These are phyloP conservation scores for Candida oleophila DNA, from an alignment of 805 yeast species.

Conservation along the genomic window DNA sequence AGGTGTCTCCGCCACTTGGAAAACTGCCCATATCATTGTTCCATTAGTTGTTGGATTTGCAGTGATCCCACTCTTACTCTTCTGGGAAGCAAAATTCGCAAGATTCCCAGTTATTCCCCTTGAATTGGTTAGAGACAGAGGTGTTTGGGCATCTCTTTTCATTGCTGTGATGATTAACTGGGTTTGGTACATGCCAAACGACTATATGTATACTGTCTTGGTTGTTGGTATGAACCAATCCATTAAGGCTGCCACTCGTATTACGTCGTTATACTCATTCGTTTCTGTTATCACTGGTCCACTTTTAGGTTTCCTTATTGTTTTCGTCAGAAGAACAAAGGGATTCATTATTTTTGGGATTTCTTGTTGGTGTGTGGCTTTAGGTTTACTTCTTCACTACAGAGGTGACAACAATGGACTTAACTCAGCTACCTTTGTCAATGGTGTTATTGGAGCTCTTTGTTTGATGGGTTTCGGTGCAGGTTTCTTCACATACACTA, in stretches of 20 bases:
- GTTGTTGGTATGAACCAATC: slow-evolving; percentile 30
- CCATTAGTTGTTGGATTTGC: slow-evolving; percentile 16
- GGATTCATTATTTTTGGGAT: slow-evolving; percentile 23
- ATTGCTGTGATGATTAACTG: slow-evolving; percentile 14
- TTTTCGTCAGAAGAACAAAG: slow-evolving; percentile 15
- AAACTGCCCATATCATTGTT: slow-evolving; percentile 13
- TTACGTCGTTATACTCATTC: slow-evolving; percentile 13
- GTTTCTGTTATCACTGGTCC: slow-evolving; percentile 15
- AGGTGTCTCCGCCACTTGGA: slow-evolving; percentile 17
- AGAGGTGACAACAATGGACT: slow-evolving; percentile 8
- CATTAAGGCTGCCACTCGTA: slow-evolving; percentile 15
- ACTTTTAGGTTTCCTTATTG: slow-evolving; percentile 15
- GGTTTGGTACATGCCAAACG: slow-evolving; percentile 61
- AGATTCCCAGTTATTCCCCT: slow-evolving; percentile 15
- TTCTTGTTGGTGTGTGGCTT: slow-evolving; percentile 22
- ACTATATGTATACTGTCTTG: slow-evolving; percentile 65
- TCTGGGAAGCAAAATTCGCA: slow-evolving; percentile 15
- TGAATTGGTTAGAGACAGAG: slow-evolving; percentile 15
- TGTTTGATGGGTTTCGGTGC: slow-evolving; percentile 19
- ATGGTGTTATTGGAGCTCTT: slow-evolving; percentile 19
- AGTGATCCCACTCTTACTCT: slow-evolving; percentile 12
- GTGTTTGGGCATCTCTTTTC: slow-evolving; percentile 16
- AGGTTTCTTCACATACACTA: slow-evolving; percentile 18
- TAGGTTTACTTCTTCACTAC: slow-evolving; percentile 22
- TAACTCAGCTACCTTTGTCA: slow-evolving; percentile 4